phyloP scores from a whole-genome alignment of 805 yeast genomes.

The Candida krabiensis region DNA sequence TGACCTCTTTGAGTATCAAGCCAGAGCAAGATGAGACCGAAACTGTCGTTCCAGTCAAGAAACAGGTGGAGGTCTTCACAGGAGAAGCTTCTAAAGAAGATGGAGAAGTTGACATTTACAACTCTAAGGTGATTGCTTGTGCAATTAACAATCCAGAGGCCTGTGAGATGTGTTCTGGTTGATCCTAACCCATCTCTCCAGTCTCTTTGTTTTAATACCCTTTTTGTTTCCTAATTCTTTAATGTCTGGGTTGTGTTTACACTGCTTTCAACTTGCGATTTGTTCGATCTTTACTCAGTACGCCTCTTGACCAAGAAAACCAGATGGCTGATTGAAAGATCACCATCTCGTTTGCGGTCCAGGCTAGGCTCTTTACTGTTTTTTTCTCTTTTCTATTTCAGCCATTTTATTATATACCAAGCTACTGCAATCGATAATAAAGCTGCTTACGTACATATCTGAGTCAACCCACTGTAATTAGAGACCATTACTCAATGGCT shows the following conservation, averaged over 20 bases:
- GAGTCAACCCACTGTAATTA: too few relatives aligned
- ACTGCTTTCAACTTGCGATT: not conserved
- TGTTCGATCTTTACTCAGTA: not conserved
- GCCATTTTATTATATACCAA: too few relatives aligned
- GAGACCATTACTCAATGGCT: too few relatives aligned
- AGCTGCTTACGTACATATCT: too few relatives aligned
- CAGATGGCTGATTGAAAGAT: too few relatives aligned
- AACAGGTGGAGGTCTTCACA: conserved; percentile 13
- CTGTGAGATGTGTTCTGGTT: conserved; percentile 99
- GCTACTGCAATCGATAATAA: too few relatives aligned
- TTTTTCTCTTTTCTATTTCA: too few relatives aligned
- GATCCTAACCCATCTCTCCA: conserved; percentile 18
- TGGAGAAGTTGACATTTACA: conserved; percentile 77
- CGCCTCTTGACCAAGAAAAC: too few relatives aligned
- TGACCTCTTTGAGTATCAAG: conserved; percentile 45
- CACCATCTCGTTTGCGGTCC: too few relatives aligned
- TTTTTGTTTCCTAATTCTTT: not conserved
- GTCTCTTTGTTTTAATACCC: not conserved
- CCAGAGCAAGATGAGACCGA: conserved; percentile 7
- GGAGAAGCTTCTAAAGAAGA: conserved; percentile 34
- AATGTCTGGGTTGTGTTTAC: not conserved
- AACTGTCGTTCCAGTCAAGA: conserved; percentile 14
- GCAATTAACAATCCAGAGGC: conserved; percentile 96
- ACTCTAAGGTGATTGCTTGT: conserved; percentile 93
- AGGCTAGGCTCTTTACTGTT: too few relatives aligned